Base-by-base conservation (phyloP, 495 filamentous ascomycete genomes). In the Podospora anserina region DNA sequence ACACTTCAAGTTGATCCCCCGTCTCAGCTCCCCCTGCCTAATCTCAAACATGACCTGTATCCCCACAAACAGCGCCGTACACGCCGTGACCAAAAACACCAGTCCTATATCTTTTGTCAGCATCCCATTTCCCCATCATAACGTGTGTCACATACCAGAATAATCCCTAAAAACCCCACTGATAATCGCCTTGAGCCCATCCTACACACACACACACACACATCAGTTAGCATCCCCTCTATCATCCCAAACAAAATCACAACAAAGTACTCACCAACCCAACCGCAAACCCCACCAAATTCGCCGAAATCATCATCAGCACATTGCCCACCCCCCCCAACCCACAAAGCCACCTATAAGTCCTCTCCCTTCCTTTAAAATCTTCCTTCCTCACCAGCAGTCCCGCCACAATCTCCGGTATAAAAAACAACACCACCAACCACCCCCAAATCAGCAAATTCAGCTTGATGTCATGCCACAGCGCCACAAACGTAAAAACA, bases 381-480 rank as follows among this genome's bases (percentile, higher is more conserved):
- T 86, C 86, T 19, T 79, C 74, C 23, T 82, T 82, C 1, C 93
- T 92, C 80, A 98, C 96, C 2, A 92, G 34, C 55, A 87, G 80
- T 0, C 83, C 79, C 7, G 88, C 92, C 16, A 92, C 77, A 60
- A 94, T 83, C 77, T 98, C 96, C 0, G 95, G 95, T 27, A 97
- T 75, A 75, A 99, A 90, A 79, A 99, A 99, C 13, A 97, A 78
- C 4, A 94, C 92, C 57, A 98, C 86, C 62, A 99, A 82, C 95
- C 95, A 99, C 16, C 95, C 93, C 95, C 95, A 99, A 74, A 95
- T 89, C 16, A 99, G 86, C 27, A 99, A 85, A 58, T 89, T 87
- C n/a, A 97, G 86, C 74, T 94, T 88, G 76, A 99, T 96, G 73
- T 99, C 95, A 78, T 99, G 95, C 95, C 95, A 99, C 54, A 99